phyloP scores from a whole-genome alignment of 805 yeast species.

The Metschnikowia matae region DNA sequence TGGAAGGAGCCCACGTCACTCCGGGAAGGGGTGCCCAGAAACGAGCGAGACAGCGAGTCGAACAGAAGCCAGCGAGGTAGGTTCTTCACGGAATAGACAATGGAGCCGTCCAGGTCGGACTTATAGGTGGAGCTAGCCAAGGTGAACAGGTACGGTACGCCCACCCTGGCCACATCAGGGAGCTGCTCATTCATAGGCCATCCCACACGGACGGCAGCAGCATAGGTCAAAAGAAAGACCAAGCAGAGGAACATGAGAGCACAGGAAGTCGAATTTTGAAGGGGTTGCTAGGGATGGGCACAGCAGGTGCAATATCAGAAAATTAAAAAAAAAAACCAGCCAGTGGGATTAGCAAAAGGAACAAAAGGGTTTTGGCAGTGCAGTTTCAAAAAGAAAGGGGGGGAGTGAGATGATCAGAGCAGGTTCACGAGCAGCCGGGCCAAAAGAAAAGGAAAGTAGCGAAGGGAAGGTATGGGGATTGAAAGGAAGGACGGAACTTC shows the following conservation, averaged over 20 bases:
- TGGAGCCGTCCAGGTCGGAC: slow-evolving; percentile 33
- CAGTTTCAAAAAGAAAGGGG: neutral
- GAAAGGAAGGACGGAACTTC: neutral
- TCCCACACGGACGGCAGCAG: slow-evolving; percentile 53
- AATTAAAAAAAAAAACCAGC: neutral
- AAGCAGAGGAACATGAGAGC: slow-evolving; percentile 6
- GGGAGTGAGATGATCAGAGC: neutral
- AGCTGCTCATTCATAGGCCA: slow-evolving; percentile 81
- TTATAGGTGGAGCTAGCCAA: slow-evolving; percentile 67
- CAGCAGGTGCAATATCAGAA: neutral
- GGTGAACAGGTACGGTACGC: slow-evolving; percentile 57
- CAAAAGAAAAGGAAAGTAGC: too few relatives aligned
- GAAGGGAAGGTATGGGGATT: neutral
- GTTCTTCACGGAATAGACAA: slow-evolving; percentile 52
- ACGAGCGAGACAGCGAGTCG: slow-evolving; percentile 54
- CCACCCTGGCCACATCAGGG: slow-evolving; percentile 82
- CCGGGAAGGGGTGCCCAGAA: slow-evolving; percentile 63
- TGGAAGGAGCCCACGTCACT: slow-evolving; percentile 39
- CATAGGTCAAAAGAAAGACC: slow-evolving; percentile 11
- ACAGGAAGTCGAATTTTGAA: neutral
- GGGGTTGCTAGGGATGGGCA: neutral
- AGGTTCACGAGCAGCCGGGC: neutral
- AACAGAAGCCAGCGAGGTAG: slow-evolving; percentile 80
- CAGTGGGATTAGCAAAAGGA: neutral
- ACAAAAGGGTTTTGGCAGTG: neutral